A percentile compares a stretch with the other conserved stretches of the same genome.
Conservation (phyloP, 2,329 filamentous ascomycete species). For the Cercospora nicotianae region DNA sequence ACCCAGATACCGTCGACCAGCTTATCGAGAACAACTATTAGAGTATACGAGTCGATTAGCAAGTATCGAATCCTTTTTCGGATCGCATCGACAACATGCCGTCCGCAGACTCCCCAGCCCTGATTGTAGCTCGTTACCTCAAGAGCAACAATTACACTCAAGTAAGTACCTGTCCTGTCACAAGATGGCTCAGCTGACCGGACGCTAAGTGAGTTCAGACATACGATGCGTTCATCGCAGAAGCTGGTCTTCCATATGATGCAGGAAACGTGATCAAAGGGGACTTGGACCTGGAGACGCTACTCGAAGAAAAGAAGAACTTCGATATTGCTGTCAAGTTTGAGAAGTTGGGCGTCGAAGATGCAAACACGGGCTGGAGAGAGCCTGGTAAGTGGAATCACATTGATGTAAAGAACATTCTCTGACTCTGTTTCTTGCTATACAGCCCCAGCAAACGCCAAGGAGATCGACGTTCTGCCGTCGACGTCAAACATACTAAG, state of each 20-base stretch:
- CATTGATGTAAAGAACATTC: neutral
- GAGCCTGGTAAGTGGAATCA: constrained; percentile 47
- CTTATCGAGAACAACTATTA: too few species aligned
- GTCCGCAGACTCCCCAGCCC: constrained; percentile 37
- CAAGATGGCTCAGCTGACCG: constrained; percentile 15
- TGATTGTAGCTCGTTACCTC: constrained; percentile 42
- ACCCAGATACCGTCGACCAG: too few species aligned
- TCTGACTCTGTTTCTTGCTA: neutral
- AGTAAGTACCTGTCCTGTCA: constrained; percentile 25
- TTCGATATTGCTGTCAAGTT: constrained; percentile 58
- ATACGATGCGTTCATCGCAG: constrained; percentile 57
- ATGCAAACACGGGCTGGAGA: constrained; percentile 48
- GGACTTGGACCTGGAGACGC: constrained; percentile 57
- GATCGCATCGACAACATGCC: constrained; percentile 33
- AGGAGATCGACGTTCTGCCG: constrained; percentile 46
- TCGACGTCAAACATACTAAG: constrained; percentile 56
- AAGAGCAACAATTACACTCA: constrained; percentile 41
- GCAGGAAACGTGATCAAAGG: constrained; percentile 46
- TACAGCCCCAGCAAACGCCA: constrained; percentile 35
- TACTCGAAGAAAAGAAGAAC: constrained; percentile 61
- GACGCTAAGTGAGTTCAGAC: constrained; percentile 45
- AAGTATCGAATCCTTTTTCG: too few species aligned
- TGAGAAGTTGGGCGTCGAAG: constrained; percentile 55
- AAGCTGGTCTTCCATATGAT: constrained; percentile 56
- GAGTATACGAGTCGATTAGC: too few species aligned